These are phyloP conservation scores for Physcomitrellopsis africana DNA, from an alignment of 225 moss, liverwort and hornwort genomes.

Conservation along the genomic window DNA sequence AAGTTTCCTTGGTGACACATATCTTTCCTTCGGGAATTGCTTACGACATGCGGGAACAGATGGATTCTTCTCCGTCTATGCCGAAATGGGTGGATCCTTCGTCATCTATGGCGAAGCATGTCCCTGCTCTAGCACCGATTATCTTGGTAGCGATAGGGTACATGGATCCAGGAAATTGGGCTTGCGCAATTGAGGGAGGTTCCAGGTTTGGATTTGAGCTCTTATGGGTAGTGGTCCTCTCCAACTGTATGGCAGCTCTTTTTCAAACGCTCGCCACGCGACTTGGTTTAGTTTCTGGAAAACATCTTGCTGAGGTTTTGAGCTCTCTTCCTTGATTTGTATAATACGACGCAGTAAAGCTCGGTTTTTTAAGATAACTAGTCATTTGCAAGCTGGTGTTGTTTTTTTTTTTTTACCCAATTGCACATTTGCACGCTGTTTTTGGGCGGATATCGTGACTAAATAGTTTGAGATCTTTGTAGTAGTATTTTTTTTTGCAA, in stretches of 20 bases:
- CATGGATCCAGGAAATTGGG: slow-evolving; percentile 95
- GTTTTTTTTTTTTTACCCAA: too few species aligned
- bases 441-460: too few species aligned
- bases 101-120: slow-evolving; percentile 50
- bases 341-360: not conserved
- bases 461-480: too few species aligned
- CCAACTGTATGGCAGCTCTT: slow-evolving; percentile 70
- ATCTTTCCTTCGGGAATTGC: slow-evolving; percentile 34
- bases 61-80: slow-evolving; percentile 18
- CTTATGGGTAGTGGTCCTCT: slow-evolving; percentile 67
- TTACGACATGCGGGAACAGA: slow-evolving; percentile 25
- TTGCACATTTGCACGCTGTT: too few species aligned
- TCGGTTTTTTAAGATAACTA: too few species aligned
- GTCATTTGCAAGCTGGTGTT: too few species aligned
- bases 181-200: slow-evolving; percentile 72
- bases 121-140: slow-evolving; percentile 63
- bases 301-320: slow-evolving; percentile 75
- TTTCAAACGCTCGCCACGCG: slow-evolving; percentile 77
- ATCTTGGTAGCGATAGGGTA: slow-evolving; percentile 76
- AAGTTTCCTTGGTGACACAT: slow-evolving; percentile 17
- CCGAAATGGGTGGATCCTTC: slow-evolving; percentile 15
- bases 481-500: too few species aligned
- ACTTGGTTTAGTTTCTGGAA: slow-evolving; percentile 76
- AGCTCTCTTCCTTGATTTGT: not conserved
- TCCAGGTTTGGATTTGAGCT: slow-evolving; percentile 84